Conservation (phyloP, 805 yeast species). For the Metschnikowia noctiluminum region DNA sequence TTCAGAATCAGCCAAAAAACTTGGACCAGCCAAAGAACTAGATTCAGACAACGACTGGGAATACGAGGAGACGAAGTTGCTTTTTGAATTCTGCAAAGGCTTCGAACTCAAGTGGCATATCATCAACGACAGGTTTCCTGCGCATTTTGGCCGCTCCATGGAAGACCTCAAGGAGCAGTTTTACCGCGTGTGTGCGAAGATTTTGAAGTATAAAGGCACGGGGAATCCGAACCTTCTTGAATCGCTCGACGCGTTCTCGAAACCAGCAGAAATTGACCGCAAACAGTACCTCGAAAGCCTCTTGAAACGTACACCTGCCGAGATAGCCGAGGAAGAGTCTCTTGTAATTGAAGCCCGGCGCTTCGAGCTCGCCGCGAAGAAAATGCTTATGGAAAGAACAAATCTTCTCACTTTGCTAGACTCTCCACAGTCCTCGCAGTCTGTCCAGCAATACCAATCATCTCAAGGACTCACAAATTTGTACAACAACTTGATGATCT, state of each 20-base stretch:
- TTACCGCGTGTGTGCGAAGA: constrained; percentile 60
- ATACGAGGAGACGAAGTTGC: constrained; percentile 69
- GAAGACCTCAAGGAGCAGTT: constrained; percentile 86
- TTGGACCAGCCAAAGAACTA: too few species aligned
- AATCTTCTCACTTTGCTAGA: constrained; percentile 75
- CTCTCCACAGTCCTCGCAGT: constrained; percentile 76
- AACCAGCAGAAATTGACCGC: constrained; percentile 69
- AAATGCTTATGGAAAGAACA: constrained; percentile 79
- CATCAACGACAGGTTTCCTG: constrained; percentile 57
- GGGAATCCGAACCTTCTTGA: constrained; percentile 50
- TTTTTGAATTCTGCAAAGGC: constrained; percentile 68
- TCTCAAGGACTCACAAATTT: constrained; percentile 89
- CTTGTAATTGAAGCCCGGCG: constrained; percentile 88
- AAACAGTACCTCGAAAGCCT: constrained; percentile 76
- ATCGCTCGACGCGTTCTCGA: constrained; percentile 60
- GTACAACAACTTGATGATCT: constrained; percentile 70
- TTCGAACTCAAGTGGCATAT: constrained; percentile 66
- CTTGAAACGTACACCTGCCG: constrained; percentile 86
- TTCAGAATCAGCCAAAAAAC: too few species aligned
- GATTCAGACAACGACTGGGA: constrained; percentile 51
- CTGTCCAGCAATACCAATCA: constrained; percentile 71
- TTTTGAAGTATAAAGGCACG: constrained; percentile 39
- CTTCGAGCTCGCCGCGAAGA: constrained; percentile 88
- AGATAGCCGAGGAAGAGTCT: constrained; percentile 96
- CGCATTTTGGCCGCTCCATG: constrained; percentile 38